Base-by-base conservation (phyloP, 306 rosid species). In the Lathyrus oleraceus region DNA sequence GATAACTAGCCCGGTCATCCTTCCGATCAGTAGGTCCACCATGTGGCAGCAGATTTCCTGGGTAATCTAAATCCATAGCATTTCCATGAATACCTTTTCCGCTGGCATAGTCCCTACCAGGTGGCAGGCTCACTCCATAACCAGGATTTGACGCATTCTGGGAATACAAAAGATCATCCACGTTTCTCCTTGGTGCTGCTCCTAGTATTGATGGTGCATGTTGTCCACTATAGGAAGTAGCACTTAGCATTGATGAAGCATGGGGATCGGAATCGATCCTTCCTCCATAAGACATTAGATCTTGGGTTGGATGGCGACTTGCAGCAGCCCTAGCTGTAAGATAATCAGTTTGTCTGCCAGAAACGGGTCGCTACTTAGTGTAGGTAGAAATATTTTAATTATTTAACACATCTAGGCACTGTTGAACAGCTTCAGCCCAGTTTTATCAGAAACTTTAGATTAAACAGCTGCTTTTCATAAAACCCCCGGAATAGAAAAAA, bases 331-430 rank as follows among this genome's bases (percentile, higher is more conserved):
- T 89, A 75, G 89, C 96, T 86, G 97, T 87, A 79, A 94, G 92
- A 85, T 94, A 94, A 77, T 94, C 99, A 77, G 86, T 69, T 88
- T 86, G 97, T 94, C 99, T 94, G 99, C 99, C 96, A 94, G 90
- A 94, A 94, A 92, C 70, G 86, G 77, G 86, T 81, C 80, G 92
- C 91, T 87, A 79, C 99, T 94, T 85, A 94, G 99, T 85, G 87
- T 75, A 72, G 79, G 76, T 69, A 88, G 84, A 85, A 86, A 94
- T 58, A 91, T 76, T 81, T 66, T 70, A 81, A 83, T 85, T 83
- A 87, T 84, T 87, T 83, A 81, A 75, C 47, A 83, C 70, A 81
- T 78, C 73, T 71, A 81, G 85, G 67, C 66, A 85, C 56, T 79
- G 87, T 62, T 73, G 85, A 87, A 77, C 82, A 87, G 80, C 69